These are phyloP conservation scores for Dichotomocladium elegans DNA, from an alignment of 371 early-diverging fungal genomes.

Conservation along the genomic window DNA sequence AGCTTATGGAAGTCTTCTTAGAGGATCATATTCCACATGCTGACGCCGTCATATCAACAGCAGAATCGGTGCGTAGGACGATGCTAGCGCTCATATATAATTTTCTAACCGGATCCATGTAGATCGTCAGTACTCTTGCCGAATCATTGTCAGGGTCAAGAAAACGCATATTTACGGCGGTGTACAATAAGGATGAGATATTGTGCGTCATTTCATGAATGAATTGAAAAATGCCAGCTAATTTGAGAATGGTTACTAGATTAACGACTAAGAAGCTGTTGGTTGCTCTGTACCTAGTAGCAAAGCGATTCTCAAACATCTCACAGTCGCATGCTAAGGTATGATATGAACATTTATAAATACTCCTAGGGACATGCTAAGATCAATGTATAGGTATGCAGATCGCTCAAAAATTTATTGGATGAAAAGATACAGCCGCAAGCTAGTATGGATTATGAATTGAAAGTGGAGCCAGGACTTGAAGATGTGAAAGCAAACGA, in stretches of 20 bases:
- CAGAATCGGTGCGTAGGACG: neutral
- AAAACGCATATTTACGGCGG: no score
- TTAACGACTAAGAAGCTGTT: neutral
- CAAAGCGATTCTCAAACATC: neutral
- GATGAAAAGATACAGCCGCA: no score
- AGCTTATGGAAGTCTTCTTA: neutral
- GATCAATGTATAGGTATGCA: neutral
- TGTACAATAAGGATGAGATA: no score
- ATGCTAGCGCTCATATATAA: no score
- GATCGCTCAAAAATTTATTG: neutral
- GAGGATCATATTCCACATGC: neutral
- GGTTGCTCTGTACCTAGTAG: neutral
- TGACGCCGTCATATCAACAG: neutral
- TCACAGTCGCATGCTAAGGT: neutral
- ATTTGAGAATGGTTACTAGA: no score
- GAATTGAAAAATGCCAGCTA: no score
- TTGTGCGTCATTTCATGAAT: no score
- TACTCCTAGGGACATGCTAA: neutral
- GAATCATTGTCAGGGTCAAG: no score
- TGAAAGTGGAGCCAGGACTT: no score
- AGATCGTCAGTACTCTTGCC: no score
- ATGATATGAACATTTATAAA: neutral
- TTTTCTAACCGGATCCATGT: no score
- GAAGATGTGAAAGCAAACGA: neutral
- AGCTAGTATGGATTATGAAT: no score